Conservation (phyloP, 371 early-diverging fungal species). For the Lichtheimia ramosa region DNA sequence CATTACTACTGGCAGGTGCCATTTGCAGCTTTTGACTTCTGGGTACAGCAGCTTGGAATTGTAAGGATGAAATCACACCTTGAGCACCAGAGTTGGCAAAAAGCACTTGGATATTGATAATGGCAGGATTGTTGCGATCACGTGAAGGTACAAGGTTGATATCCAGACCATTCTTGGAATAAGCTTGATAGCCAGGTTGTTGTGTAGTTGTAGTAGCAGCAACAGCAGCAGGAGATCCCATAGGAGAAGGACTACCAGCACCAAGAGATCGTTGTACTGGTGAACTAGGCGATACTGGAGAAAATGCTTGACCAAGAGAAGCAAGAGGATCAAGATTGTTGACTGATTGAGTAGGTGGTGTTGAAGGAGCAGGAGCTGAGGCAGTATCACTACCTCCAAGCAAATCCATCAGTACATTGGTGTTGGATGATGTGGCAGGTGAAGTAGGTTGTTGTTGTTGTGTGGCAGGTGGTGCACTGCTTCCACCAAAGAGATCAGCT, state of each 20-base stretch:
- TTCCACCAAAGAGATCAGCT: constrained; percentile 79
- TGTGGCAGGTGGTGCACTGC: constrained; percentile 16
- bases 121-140: constrained; percentile 55
- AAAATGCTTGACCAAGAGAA: constrained; percentile 9
- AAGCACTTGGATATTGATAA: constrained; percentile 66
- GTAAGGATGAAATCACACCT: constrained; percentile 60
- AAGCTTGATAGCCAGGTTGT: constrained; percentile 57
- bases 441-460: constrained; percentile 34
- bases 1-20: constrained; percentile 72
- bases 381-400: constrained; percentile 20
- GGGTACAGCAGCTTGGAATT: constrained; percentile 92
- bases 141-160: constrained; percentile 70
- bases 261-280: constrained; percentile 7
- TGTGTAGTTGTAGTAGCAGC: neutral
- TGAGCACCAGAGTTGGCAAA: constrained; percentile 66
- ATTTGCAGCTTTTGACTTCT: constrained; percentile 85
- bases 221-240: constrained; percentile 4
- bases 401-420: constrained; percentile 34
- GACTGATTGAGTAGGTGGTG: neutral
- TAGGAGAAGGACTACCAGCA: constrained; percentile 20
- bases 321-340: constrained; percentile 16
- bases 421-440: constrained; percentile 27
- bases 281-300: neutral
- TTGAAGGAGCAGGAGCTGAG: constrained; percentile 4
- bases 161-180: constrained; percentile 74